Evolutionary conservation across 164 flowering plant species (phyloP).

Genomic region (Kalanchoe fedtschenkoi): DNA sequence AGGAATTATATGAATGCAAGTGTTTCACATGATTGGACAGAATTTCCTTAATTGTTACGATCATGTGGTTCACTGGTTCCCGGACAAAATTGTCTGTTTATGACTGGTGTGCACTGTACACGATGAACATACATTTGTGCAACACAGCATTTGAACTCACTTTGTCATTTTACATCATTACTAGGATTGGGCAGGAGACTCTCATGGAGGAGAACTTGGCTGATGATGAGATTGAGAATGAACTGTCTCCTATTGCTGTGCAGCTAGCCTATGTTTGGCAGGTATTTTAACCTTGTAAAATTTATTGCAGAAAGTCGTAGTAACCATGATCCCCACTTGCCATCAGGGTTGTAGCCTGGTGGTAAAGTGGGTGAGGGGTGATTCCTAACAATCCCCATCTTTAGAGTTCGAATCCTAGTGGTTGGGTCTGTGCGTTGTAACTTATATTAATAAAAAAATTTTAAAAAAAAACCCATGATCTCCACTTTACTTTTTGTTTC

Average conservation of each 20-base stretch:
- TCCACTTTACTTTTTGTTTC: constrained; percentile 12
- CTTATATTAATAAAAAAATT: too few species aligned
- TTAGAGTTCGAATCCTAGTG: too few species aligned
- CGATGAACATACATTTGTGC: background rate
- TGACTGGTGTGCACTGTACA: background rate
- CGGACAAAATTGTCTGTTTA: too few species aligned
- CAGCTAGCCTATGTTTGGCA: constrained; percentile 92
- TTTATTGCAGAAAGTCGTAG: background rate
- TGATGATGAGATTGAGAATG: constrained; percentile 85
- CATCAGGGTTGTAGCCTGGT: too few species aligned
- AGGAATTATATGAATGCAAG: background rate
- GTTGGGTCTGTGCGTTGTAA: too few species aligned
- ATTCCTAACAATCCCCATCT: too few species aligned
- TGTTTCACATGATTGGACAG: background rate
- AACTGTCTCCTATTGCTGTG: constrained; percentile 79
- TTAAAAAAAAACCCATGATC: too few species aligned
- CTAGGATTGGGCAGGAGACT: constrained; percentile 88
- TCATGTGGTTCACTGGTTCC: too few species aligned
- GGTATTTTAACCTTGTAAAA: constrained; percentile 27
- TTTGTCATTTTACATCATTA: constrained; percentile 2
- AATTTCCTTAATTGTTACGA: too few species aligned
- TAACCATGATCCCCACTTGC: background rate
- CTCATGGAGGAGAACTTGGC: constrained; percentile 76
- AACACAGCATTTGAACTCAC: background rate
- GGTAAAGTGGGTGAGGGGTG: too few species aligned